Conservation (phyloP, 192 early-diverging fungal species). For the Entomortierella parvispora region DNA sequence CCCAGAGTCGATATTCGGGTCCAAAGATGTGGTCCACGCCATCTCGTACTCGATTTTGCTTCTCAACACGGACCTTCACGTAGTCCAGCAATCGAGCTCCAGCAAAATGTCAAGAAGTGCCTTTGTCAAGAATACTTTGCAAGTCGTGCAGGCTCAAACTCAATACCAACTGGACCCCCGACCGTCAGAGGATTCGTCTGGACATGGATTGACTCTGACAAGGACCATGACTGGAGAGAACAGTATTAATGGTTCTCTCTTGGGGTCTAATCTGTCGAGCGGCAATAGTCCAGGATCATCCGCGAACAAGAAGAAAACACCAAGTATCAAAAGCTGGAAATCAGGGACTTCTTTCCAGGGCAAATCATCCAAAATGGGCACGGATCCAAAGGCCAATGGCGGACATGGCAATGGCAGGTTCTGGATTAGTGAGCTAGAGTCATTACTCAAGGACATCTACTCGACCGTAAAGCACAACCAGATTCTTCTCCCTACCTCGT, state of each 20-base stretch:
- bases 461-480: conserved; percentile 65
- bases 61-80: conserved; percentile 92
- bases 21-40: conserved; percentile 82
- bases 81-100: conserved; percentile 71
- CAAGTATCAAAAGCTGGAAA: conserved; percentile 37
- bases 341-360: conserved; percentile 28
- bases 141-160: conserved; percentile 48
- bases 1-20: conserved; percentile 61
- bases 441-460: conserved; percentile 67
- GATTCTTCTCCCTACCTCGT: conserved; percentile 55
- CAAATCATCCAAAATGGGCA: conserved; percentile 12
- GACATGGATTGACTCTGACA: conserved; percentile 3
- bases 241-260: conserved; percentile 8
- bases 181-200: conserved; percentile 1
- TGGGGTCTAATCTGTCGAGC: background rate
- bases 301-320: conserved; percentile 14
- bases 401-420: conserved; percentile 25
- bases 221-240: conserved; percentile 16
- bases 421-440: conserved; percentile 67
- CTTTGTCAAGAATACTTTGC: conserved; percentile 77
- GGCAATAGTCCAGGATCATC: too few species aligned
- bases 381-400: conserved; percentile 21
- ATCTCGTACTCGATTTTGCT: conserved; percentile 86
- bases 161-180: background rate
- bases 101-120: conserved; percentile 77